A percentile compares a stretch with the other conserved stretches of the same genome.
These are phyloP conservation scores for Aspergillus sp. DNA, from an alignment of 2,329 filamentous ascomycete genomes.

Conservation along the genomic window DNA sequence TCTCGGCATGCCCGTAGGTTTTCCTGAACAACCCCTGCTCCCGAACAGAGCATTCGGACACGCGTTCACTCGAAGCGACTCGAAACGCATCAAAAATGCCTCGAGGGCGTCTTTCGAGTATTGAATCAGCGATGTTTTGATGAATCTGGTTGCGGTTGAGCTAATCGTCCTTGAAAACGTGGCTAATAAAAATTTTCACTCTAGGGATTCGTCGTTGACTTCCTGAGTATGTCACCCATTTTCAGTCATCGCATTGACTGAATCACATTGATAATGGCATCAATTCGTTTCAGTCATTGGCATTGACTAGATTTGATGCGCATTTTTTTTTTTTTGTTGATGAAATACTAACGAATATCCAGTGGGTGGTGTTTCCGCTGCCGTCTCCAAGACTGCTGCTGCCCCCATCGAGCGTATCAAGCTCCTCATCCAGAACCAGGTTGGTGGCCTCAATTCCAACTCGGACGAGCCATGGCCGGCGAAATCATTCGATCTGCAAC, in stretches of 20 bases:
- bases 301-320: not conserved
- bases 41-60: constrained; percentile 13
- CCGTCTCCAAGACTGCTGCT: constrained; percentile 99
- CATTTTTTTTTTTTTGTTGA: not conserved
- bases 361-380: constrained; percentile 99
- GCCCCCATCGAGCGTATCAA: constrained; percentile 99
- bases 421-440: constrained; percentile 99
- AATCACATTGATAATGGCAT: constrained; percentile 4
- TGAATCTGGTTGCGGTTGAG: constrained; percentile 5
- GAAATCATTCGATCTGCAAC: not conserved
- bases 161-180: not conserved
- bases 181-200: constrained; percentile 32
- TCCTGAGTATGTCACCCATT: constrained; percentile 79
- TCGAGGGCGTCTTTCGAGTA: not conserved
- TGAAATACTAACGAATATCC: constrained; percentile 45
- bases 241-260: constrained; percentile 2
- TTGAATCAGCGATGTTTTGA: not conserved
- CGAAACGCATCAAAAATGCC: not conserved
- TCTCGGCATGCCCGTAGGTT: constrained; percentile 53
- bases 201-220: constrained; percentile 96
- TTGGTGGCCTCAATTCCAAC: constrained; percentile 49
- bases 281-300: constrained; percentile 5
- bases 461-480: not conserved
- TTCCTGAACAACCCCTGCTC: constrained; percentile 12
- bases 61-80: constrained; percentile 7